These are phyloP conservation scores for Phytophthora quininea DNA, from an alignment of 352 stramenopile species.

Conservation along the genomic window DNA sequence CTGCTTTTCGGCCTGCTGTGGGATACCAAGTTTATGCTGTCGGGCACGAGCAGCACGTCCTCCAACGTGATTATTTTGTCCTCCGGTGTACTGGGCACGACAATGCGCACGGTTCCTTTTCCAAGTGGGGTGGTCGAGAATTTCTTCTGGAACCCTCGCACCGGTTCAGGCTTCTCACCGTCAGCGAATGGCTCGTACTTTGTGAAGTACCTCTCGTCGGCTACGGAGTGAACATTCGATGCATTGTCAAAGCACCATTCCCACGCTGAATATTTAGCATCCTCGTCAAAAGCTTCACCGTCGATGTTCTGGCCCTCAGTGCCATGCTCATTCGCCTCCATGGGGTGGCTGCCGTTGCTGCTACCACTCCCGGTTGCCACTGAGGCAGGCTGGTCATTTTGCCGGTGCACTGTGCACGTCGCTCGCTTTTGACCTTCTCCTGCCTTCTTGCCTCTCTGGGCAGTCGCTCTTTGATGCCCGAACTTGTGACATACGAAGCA, in stretches of 20 bases:
- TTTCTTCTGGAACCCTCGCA: constrained; percentile 7
- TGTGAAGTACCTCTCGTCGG: constrained; percentile 6
- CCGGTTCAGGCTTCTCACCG: not conserved
- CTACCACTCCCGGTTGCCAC: not conserved
- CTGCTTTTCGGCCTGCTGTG: not conserved
- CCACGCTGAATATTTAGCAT: not conserved
- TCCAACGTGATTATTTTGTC: not conserved
- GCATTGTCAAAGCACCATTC: constrained; percentile 22
- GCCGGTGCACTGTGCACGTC: not conserved
- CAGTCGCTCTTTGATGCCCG: not conserved
- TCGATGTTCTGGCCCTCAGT: not conserved
- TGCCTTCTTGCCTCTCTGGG: not conserved
- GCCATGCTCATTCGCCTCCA: not conserved
- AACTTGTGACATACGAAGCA: constrained; percentile 9
- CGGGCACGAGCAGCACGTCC: not conserved
- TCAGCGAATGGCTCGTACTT: constrained; percentile 2
- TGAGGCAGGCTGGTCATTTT: not conserved
- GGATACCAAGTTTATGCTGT: not conserved
- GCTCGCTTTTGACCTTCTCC: not conserved
- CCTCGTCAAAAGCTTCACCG: not conserved
- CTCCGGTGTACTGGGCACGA: not conserved
- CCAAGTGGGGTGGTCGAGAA: constrained; percentile 1
- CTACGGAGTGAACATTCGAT: constrained; percentile 9
- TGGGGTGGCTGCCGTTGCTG: not conserved
- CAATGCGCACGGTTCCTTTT: not conserved